These are phyloP conservation scores for Staphylotrichum tortipilum DNA, from an alignment of 495 filamentous ascomycete genomes.

Conservation along the genomic window DNA sequence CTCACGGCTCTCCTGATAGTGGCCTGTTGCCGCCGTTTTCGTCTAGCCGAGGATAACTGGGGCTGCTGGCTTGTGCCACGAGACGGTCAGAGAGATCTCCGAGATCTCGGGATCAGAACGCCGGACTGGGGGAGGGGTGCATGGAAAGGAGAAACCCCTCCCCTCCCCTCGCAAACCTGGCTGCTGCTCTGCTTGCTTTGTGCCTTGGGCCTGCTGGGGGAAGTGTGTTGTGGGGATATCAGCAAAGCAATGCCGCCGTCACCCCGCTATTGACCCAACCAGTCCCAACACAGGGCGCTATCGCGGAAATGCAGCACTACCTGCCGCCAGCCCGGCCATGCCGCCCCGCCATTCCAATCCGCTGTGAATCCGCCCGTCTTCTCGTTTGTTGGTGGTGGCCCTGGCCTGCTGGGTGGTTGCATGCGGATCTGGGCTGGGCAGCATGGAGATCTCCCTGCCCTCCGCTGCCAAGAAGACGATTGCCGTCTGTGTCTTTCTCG, in stretches of 20 bases:
- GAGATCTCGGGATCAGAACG: conserved; percentile 9
- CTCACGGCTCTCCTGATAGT: not conserved
- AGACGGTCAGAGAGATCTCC: conserved; percentile 1
- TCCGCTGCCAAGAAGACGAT: conserved; percentile 5
- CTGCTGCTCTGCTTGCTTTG: too few relatives aligned
- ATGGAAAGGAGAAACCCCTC: too few relatives aligned
- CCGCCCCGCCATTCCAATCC: too few relatives aligned
- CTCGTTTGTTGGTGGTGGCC: too few relatives aligned
- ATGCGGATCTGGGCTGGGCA: not conserved
- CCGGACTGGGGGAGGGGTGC: too few relatives aligned
- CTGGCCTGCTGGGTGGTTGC: not conserved
- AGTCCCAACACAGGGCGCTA: not conserved
- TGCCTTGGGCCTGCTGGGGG: too few relatives aligned
- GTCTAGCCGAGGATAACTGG: conserved; percentile 22
- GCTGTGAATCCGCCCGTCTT: too few relatives aligned
- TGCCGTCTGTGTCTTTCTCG: not conserved
- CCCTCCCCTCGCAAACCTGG: too few relatives aligned
- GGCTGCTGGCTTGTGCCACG: not conserved
- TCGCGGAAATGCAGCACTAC: not conserved
- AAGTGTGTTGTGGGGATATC: too few relatives aligned
- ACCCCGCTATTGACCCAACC: not conserved
- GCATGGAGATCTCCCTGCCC: conserved; percentile 1
- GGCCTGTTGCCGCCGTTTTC: conserved; percentile 9
- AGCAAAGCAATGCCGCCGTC: not conserved
- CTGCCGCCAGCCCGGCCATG: not conserved